Base-by-base conservation (phyloP, 1,284 basidiomycete genomes). In the Melampsora americana region DNA sequence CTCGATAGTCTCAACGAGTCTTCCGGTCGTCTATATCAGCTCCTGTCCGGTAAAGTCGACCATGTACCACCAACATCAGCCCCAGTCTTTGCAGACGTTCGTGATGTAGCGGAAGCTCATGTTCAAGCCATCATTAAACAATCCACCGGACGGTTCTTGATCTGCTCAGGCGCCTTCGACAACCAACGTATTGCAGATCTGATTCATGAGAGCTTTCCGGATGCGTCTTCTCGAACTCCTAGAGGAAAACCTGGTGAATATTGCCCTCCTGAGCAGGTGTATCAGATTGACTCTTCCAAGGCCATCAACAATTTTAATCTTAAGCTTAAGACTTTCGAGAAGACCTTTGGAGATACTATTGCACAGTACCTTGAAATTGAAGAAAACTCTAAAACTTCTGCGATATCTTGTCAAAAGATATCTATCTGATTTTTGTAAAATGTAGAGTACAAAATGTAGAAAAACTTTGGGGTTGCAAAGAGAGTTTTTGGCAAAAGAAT, bases 81-180 rank as follows among this genome's bases (percentile, higher is more conserved):
- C 30, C 66, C 66, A 20, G 44, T 32, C 11, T 53, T 68, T 56
- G 50, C 66, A 20, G 66, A 68, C 53, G 66, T 68, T 23, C 66
- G 66, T 9, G 66, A 68, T 48, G 66, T 68, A 26, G 66, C 66
- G 2, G 66, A 53, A 53, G 48, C 66, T 30, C 66, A 68, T 68
- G 50, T 53, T n/a, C 48, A 50, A 35, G 66, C 66, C n/a, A 56
- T 68, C 42, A 32, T 53, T 48, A 23, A 53, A 3, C 50, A 35
- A 53, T 48, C 66, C 3, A 68, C n/a, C 14, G 66, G 66, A 7
- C 50, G 66, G 32, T 68, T 50, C 48, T 53, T 68, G n/a, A 53
- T 68, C 11, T 44, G 48, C 9, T 68, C 66, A 23, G 66, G 66
- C 9, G 66, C 59, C 11, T 68, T 53, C 48, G 66, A 68, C 26